phyloP scores from a whole-genome alignment of 2,329 filamentous ascomycete species.

The Cadophora gregata region DNA sequence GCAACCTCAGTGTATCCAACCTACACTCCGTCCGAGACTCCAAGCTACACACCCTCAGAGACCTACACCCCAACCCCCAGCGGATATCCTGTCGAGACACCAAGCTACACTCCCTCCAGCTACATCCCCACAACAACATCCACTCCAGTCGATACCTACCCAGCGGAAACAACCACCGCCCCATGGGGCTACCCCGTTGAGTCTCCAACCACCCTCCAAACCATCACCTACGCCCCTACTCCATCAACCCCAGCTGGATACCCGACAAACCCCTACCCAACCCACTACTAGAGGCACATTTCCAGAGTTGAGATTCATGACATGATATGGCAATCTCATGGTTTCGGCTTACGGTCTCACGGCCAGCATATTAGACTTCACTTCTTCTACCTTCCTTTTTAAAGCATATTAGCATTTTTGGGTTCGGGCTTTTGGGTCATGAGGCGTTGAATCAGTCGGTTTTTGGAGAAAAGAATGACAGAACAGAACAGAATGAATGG shows the following conservation, averaged over 20 bases:
- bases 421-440: background rate
- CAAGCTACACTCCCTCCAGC: background rate
- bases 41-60: background rate
- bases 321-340: background rate
- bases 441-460: background rate
- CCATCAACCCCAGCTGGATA: background rate
- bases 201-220: constrained; percentile 3
- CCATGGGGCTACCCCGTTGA: constrained; percentile 6
- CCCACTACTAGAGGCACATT: background rate
- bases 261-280: background rate
- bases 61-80: background rate
- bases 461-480: too few species aligned
- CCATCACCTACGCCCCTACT: background rate
- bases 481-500: background rate
- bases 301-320: background rate
- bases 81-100: background rate
- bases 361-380: constrained; percentile 1
- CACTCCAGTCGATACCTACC: background rate
- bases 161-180: background rate
- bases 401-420: constrained; percentile 12
- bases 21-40: background rate
- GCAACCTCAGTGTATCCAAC: background rate
- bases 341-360: background rate
- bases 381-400: constrained; percentile 6
- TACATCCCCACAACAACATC: background rate